phyloP scores from a whole-genome alignment of 2,329 filamentous ascomycete species.

The Pyrenophora graminea region DNA sequence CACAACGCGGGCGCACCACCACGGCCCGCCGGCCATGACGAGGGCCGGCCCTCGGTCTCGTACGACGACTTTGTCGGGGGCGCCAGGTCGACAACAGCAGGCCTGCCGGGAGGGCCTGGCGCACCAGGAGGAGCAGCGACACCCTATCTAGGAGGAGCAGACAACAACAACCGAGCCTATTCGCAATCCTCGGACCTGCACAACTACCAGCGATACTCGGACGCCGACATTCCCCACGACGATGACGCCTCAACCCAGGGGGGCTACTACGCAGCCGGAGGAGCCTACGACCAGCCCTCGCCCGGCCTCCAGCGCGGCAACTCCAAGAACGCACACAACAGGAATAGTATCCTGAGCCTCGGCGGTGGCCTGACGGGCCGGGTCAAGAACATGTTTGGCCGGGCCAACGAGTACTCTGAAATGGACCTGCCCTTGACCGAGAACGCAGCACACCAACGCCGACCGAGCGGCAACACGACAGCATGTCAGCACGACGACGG shows the following conservation, averaged over 20 bases:
- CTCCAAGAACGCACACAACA: slow-evolving; percentile 66
- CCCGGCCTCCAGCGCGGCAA: slow-evolving; percentile 53
- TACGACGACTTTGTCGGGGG: slow-evolving; percentile 94
- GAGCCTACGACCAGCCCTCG: slow-evolving; percentile 61
- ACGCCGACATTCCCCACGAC: slow-evolving; percentile 79
- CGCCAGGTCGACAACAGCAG: slow-evolving; percentile 51
- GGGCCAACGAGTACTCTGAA: slow-evolving; percentile 86
- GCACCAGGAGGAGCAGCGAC: slow-evolving; percentile 41
- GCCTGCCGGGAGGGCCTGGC: slow-evolving; percentile 52
- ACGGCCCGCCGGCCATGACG: slow-evolving; percentile 78
- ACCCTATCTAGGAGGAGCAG: slow-evolving; percentile 45
- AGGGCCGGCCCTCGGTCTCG: slow-evolving; percentile 80
- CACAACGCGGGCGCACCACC: slow-evolving; percentile 79
- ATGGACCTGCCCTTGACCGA: slow-evolving; percentile 98
- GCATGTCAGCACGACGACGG: slow-evolving; percentile 47
- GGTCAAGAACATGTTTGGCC: slow-evolving; percentile 88
- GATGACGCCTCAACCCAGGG: slow-evolving; percentile 73
- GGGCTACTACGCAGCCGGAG: slow-evolving; percentile 74
- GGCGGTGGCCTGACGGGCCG: slow-evolving; percentile 85
- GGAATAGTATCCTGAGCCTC: slow-evolving; percentile 86
- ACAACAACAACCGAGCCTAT: slow-evolving; percentile 49
- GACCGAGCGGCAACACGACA: slow-evolving; percentile 48
- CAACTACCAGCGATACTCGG: slow-evolving; percentile 91
- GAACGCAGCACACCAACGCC: slow-evolving; percentile 57
- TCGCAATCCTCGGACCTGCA: slow-evolving; percentile 80